A percentile compares a stretch with the other conserved stretches of the same genome.
Evolutionary conservation across 345 rosid species (phyloP).

Genomic region (Alliaria petiolata): DNA sequence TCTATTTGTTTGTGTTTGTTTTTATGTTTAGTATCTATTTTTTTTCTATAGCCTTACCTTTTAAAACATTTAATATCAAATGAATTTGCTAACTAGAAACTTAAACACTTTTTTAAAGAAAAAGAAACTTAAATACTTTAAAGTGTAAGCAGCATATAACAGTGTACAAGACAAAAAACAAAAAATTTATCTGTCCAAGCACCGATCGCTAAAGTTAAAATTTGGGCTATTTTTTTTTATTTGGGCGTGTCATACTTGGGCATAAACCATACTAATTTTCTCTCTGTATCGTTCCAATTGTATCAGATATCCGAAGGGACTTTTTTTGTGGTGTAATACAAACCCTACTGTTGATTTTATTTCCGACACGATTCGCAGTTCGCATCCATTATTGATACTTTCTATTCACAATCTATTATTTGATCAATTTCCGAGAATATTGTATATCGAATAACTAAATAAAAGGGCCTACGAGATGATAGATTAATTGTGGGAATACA

Average conservation of each 20-base stretch:
- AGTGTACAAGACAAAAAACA: background rate
- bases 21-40: background rate
- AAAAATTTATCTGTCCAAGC: background rate
- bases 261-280: too few species aligned
- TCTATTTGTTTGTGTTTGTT: background rate
- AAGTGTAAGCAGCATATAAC: background rate
- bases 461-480: conserved; percentile 17
- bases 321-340: too few species aligned
- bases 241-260: too few species aligned
- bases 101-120: too few species aligned
- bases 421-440: background rate
- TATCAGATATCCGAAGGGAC: too few species aligned
- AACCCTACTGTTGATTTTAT: background rate
- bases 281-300: too few species aligned
- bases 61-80: background rate
- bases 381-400: conserved; percentile 3
- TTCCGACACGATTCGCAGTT: background rate
- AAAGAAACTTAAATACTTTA: background rate
- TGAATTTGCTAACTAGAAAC: background rate
- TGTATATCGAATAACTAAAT: background rate
- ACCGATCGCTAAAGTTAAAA: background rate
- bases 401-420: background rate
- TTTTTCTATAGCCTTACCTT: background rate
- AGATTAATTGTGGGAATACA: conserved; percentile 14
- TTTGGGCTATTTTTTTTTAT: too few species aligned